Evolutionary conservation across 148 eudicot genomes (phyloP).

Genomic region (Cornus suecica): DNA sequence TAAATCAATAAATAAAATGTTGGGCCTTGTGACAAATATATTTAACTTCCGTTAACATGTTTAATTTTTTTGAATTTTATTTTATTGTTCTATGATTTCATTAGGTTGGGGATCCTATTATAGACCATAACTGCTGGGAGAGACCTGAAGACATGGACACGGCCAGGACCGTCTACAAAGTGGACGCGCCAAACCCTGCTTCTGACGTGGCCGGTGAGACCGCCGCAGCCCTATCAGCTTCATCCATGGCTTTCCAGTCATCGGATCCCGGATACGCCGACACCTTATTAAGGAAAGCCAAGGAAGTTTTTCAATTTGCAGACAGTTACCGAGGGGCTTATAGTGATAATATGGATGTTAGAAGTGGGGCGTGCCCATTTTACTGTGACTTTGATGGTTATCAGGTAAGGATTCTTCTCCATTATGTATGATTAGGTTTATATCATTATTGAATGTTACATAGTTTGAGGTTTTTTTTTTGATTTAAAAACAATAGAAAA

Average conservation of each 20-base stretch:
- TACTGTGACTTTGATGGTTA: constrained; percentile 96
- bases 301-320: constrained; percentile 54
- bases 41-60: too few species aligned
- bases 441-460: too few species aligned
- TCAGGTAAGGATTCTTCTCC: constrained; percentile 47
- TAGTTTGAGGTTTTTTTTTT: too few species aligned
- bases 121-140: constrained; percentile 93
- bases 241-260: constrained; percentile 79
- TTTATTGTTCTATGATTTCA: background rate
- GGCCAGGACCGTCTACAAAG: constrained; percentile 61
- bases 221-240: constrained; percentile 89
- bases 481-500: too few species aligned
- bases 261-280: constrained; percentile 69
- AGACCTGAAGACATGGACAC: constrained; percentile 99
- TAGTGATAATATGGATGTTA: constrained; percentile 66
- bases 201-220: constrained; percentile 96
- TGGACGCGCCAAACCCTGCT: constrained; percentile 78
- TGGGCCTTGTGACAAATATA: background rate
- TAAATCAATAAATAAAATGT: background rate
- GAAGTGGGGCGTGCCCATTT: constrained; percentile 76
- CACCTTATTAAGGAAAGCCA: constrained; percentile 52
- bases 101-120: constrained; percentile 80
- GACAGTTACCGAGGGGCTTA: constrained; percentile 82
- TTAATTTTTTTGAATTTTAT: background rate
- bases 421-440: background rate